Base-by-base conservation (phyloP, 495 filamentous ascomycete genomes). In the Xylaria castorea region DNA sequence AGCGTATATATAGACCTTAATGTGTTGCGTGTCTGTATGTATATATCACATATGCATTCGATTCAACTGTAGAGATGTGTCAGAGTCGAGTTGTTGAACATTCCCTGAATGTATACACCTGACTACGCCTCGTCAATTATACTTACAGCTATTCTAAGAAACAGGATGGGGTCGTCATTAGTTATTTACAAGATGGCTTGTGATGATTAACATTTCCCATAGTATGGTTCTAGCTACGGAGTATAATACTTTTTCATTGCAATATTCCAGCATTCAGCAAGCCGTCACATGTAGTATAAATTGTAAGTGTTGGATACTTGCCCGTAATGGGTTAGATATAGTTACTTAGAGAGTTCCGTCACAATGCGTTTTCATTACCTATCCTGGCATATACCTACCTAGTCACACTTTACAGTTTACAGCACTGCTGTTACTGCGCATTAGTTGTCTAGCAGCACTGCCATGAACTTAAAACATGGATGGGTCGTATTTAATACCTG, bases 1-100 rank as follows among this genome's bases (percentile, higher is more conserved):
- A 34, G 22, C 42, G 25, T 34, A 50, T 66, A 48, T 7, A 30
- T 44, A 30, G 61, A 44, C 61, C 61, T 64, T 64, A 64, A 44
- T 64, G 27, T 63, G 61, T 44, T 64, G 44, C 9, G 38, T 22
- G 20, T 20, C 22, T 64, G 61, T 38, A 42, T 16, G n/a, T 38
- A 38, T 38, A 61, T 9, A 3, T n/a, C 20, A 22, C 38, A 18
- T 38, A 60, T 34, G 34, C 58, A 61, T 22, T 14, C 3, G 18
- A 38, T 5, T 25, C 18, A 5, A 61, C 7, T 38, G 7, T 22
- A 61, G 58, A 34, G 20, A 38, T 61, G 58, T 61, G 20, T 61
- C 9, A 11, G 3, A 14, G 6, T 27, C 3, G 58, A 9, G 34
- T n/a, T 38, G 2, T 61, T 22, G 34, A 22, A 14, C 4, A 6